Evolutionary conservation across 139 green algal genomes (phyloP), one percentile per base, ranked within the genome.

Genomic region (Zygnema circumcarinatum): DNA sequence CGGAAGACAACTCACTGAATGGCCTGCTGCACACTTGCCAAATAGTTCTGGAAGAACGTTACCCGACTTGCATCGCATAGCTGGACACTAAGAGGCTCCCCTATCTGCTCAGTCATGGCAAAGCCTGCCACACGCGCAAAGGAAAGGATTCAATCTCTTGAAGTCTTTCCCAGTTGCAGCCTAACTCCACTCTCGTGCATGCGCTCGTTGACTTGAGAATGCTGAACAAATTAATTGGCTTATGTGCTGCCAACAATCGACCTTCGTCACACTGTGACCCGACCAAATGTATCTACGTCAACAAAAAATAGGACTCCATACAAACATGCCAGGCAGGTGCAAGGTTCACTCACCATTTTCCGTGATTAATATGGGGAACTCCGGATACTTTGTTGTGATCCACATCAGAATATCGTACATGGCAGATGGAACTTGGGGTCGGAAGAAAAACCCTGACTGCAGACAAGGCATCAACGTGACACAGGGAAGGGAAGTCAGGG

Each of bases 301-400:
- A n/a, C n/a, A n/a, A n/a, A n/a, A n/a, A n/a, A n/a, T n/a, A n/a
- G n/a, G n/a, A n/a, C n/a, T n/a, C n/a, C n/a, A n/a, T n/a, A n/a
- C n/a, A n/a, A n/a, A n/a, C n/a, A n/a, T n/a, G n/a, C n/a, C n/a
- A n/a, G n/a, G n/a, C n/a, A n/a, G n/a, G n/a, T n/a, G n/a, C n/a
- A n/a, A n/a, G n/a, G n/a, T n/a, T n/a, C 16, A 62, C 47, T 25
- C 16, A 83, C 75, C 79, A 85, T 85, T 85, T 76, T 85, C 79
- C n/a, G 79, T 85, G 79, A 85, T 76, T 32, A 78, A 2, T 62
- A 85, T 85, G 20, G 79, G 79, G 11, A 79, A 7, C 3, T 3
- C 22, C 2, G 35, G 35, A 36, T 85, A 85, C 20, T 36, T 62
- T 38, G 2, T 21, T 32, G 25, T 85, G 22, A 85, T 2, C 79